Conservation (phyloP, 345 rosid genomes). For the Nephelium lappaceum region DNA sequence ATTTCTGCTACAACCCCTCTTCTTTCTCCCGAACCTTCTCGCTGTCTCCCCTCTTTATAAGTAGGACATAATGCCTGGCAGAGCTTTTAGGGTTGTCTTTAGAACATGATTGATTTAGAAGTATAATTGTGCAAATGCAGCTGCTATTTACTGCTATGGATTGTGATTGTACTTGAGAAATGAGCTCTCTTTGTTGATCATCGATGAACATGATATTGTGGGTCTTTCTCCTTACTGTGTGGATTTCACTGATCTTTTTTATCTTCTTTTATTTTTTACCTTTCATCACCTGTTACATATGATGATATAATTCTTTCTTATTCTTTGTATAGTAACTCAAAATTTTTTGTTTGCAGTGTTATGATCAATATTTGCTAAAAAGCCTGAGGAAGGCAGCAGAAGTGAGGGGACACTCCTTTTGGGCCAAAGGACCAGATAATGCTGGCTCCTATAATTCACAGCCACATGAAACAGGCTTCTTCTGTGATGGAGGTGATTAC, state of each 20-base stretch:
- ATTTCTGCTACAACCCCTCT: neutral
- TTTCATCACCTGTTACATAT: constrained; percentile 1
- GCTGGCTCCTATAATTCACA: constrained; percentile 84
- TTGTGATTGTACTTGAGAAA: neutral
- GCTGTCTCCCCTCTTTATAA: neutral
- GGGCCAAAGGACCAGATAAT: constrained; percentile 94
- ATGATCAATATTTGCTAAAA: constrained; percentile 79
- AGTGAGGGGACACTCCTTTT: constrained; percentile 70
- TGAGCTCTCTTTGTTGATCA: neutral
- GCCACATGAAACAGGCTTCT: constrained; percentile 90
- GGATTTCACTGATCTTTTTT: neutral
- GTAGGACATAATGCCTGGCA: neutral
- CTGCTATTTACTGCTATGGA: neutral
- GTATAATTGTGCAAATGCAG: neutral
- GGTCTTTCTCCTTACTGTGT: neutral
- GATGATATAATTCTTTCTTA: neutral
- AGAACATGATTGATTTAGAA: neutral
- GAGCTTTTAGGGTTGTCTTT: neutral
- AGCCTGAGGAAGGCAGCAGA: constrained; percentile 84
- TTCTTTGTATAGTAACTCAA: neutral
- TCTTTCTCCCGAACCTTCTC: neutral
- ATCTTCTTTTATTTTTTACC: neutral
- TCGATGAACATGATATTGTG: neutral
- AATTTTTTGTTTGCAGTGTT: constrained; percentile 57
- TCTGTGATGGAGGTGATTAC: constrained; percentile 95